Conservation (phyloP, 2,329 filamentous ascomycete species). For the Triangularia setosa region DNA sequence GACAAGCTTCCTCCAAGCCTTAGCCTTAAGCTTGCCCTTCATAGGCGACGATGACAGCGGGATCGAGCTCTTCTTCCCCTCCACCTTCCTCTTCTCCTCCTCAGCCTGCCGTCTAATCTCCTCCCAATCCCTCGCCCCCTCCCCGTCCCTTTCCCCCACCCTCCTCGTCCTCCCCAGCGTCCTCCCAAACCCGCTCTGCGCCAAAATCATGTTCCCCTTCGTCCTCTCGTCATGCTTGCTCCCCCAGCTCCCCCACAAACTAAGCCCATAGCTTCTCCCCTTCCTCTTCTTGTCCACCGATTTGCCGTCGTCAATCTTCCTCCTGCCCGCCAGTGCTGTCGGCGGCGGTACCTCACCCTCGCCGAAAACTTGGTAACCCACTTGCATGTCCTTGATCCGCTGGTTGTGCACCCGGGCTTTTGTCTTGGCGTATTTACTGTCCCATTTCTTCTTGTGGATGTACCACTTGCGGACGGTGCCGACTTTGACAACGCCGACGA, state of each 20-base stretch:
- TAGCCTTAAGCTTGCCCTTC: not conserved
- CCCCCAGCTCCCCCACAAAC: conserved; percentile 83
- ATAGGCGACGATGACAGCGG: conserved; percentile 27
- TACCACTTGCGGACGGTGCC: conserved; percentile 82
- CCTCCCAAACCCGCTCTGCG: conserved; percentile 28
- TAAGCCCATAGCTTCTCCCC: conserved; percentile 64
- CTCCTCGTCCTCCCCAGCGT: conserved; percentile 60
- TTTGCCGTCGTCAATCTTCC: conserved; percentile 43
- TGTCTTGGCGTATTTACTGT: conserved; percentile 64
- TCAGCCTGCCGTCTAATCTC: conserved; percentile 39
- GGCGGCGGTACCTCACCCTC: conserved; percentile 75
- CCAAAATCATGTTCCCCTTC: conserved; percentile 50
- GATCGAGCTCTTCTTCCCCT: conserved; percentile 42
- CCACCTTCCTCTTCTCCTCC: conserved; percentile 28
- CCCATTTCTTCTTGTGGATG: conserved; percentile 66
- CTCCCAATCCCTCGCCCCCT: conserved; percentile 39
- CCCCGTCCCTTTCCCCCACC: conserved; percentile 27
- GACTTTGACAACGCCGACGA: conserved; percentile 76
- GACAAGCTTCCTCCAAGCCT: conserved; percentile 36
- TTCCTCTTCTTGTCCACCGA: conserved; percentile 35
- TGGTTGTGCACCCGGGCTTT: conserved; percentile 70
- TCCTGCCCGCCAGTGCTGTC: conserved; percentile 72
- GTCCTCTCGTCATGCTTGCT: conserved; percentile 82
- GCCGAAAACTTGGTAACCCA: conserved; percentile 61
- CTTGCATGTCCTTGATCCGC: conserved; percentile 66